Percentiles rank a stretch among this genome's conserved stretches.
These are phyloP conservation scores for Erigeron philadelphicus DNA, from an alignment of 140 eudicot species.

Conservation along the genomic window DNA sequence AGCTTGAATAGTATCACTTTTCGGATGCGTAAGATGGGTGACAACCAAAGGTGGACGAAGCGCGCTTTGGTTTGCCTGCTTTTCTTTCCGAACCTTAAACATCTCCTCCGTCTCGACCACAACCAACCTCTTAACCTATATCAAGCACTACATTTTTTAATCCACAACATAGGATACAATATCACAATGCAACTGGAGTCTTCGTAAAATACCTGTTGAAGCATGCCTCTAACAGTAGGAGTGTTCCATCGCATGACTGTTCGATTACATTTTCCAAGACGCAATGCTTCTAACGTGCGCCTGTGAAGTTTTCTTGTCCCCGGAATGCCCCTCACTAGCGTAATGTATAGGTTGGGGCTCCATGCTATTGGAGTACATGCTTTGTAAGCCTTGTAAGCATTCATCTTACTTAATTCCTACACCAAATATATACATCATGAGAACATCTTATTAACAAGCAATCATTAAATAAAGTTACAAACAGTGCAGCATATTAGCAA, in stretches of 20 bases:
- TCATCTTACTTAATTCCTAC: constrained; percentile 38
- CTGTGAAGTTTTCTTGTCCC: constrained; percentile 81
- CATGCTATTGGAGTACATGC: constrained; percentile 64
- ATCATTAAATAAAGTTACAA: background rate
- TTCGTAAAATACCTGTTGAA: constrained; percentile 61
- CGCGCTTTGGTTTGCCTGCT: constrained; percentile 57
- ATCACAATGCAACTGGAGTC: background rate
- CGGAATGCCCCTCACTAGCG: constrained; percentile 78
- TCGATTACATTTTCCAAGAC: constrained; percentile 72
- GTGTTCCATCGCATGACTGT: constrained; percentile 79
- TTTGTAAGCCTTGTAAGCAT: constrained; percentile 74
- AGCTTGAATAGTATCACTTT: constrained; percentile 38
- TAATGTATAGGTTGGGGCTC: constrained; percentile 64
- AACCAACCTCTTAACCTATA: constrained; percentile 77
- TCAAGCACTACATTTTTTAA: background rate
- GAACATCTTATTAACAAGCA: background rate
- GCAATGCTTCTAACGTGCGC: constrained; percentile 76
- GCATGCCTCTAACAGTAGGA: constrained; percentile 93
- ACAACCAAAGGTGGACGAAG: constrained; percentile 70
- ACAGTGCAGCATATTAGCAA: too few species aligned
- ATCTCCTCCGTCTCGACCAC: constrained; percentile 88
- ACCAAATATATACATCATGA: background rate
- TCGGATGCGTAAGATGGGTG: constrained; percentile 42
- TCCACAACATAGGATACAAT: background rate
- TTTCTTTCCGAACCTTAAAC: constrained; percentile 78